phyloP scores from a whole-genome alignment of 108 stramenopile species.

The Nitzschia sp. region DNA sequence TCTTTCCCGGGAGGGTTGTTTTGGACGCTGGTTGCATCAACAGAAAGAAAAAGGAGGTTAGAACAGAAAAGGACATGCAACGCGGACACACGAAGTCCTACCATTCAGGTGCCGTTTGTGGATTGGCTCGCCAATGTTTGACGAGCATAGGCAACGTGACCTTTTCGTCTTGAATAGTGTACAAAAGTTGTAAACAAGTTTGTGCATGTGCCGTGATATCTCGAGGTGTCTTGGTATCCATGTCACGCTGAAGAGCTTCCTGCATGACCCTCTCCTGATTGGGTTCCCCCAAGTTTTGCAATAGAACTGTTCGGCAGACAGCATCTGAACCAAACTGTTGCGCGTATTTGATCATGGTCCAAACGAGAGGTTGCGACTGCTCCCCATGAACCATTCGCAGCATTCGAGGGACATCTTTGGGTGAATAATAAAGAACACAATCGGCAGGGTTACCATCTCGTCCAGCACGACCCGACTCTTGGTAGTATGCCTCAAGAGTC shows the following conservation, averaged over 20 bases:
- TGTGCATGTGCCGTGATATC: constrained; percentile 62
- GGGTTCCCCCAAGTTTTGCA: constrained; percentile 72
- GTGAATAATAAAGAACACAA: constrained; percentile 84
- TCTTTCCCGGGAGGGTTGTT: constrained; percentile 69
- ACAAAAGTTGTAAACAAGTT: constrained; percentile 53
- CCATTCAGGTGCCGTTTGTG: constrained; percentile 41
- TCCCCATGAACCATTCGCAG: constrained; percentile 69
- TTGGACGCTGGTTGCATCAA: constrained; percentile 34
- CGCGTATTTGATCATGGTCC: constrained; percentile 76
- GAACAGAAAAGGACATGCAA: background rate
- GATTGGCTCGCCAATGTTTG: constrained; percentile 68
- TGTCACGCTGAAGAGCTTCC: background rate
- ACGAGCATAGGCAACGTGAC: constrained; percentile 69
- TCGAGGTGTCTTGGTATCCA: constrained; percentile 15
- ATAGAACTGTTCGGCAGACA: constrained; percentile 59
- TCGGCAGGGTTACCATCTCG: constrained; percentile 84
- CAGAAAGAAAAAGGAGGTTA: background rate
- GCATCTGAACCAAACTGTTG: constrained; percentile 67
- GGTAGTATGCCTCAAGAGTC: constrained; percentile 90
- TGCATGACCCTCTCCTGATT: constrained; percentile 22
- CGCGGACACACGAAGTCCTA: constrained; percentile 16
- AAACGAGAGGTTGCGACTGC: constrained; percentile 45
- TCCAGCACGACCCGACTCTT: constrained; percentile 94
- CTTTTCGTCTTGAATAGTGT: constrained; percentile 34
- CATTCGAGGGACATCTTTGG: constrained; percentile 76